Conservation (phyloP, 1,139 yeast species). For the Pichia sp. region DNA sequence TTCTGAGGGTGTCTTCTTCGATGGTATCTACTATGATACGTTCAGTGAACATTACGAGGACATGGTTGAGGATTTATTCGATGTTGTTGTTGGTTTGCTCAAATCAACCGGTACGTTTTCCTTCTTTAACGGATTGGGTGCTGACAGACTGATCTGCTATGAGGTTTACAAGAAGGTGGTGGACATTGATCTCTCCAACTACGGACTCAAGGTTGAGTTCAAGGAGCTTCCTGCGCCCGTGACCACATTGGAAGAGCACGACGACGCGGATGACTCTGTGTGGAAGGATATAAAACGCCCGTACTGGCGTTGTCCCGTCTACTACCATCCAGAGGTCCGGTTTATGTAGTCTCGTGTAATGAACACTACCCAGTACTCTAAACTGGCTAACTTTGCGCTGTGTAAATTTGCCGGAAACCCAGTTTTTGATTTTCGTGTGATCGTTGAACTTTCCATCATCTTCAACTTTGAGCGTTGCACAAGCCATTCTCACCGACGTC, state of each 20-base stretch:
- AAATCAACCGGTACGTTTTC: slow-evolving; percentile 80
- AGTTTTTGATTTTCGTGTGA: no score
- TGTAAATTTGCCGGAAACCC: no score
- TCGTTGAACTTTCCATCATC: no score
- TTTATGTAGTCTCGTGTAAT: slow-evolving; percentile 31
- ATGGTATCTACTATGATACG: slow-evolving; percentile 91
- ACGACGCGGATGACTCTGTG: slow-evolving; percentile 34
- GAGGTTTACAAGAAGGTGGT: slow-evolving; percentile 85
- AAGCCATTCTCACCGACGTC: no score
- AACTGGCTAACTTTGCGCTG: no score
- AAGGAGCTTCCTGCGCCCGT: slow-evolving; percentile 39
- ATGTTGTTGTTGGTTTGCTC: slow-evolving; percentile 70
- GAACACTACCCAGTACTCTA: no score
- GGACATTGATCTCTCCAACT: slow-evolving; percentile 69
- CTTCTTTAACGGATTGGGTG: slow-evolving; percentile 94
- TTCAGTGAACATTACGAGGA: slow-evolving; percentile 83
- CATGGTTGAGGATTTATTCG: slow-evolving; percentile 72
- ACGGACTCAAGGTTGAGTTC: slow-evolving; percentile 62
- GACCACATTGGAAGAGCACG: slow-evolving; percentile 22
- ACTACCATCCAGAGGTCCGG: slow-evolving; percentile 56
- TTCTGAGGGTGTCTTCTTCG: slow-evolving; percentile 61
- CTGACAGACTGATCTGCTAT: slow-evolving; percentile 81
- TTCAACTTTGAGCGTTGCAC: no score
- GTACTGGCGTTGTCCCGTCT: slow-evolving; percentile 68
- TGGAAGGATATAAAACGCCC: slow-evolving; percentile 69